These are phyloP conservation scores for Aspergillus homomorphus DNA, from an alignment of 495 filamentous ascomycete genomes.

Conservation along the genomic window DNA sequence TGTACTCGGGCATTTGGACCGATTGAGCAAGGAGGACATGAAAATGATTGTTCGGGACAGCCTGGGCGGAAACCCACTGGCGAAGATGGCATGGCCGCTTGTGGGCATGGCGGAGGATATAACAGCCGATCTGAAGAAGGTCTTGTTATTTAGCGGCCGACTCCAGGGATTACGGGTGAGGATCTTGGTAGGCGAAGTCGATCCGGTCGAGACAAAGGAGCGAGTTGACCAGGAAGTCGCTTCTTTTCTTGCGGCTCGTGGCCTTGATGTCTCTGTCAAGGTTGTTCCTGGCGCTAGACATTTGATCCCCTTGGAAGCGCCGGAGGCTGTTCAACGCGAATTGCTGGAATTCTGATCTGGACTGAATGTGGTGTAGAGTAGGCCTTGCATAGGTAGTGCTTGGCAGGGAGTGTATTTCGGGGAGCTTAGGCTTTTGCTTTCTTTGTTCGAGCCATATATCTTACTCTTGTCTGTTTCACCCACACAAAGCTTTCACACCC, in stretches of 20 bases:
- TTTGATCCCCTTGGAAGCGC: constrained; percentile 20
- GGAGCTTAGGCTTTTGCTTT: too few species aligned
- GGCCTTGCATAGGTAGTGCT: too few species aligned
- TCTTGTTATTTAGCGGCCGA: neutral
- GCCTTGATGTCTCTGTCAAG: constrained; percentile 10
- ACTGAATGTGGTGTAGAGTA: too few species aligned
- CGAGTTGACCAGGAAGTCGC: constrained; percentile 28
- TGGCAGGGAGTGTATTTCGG: too few species aligned
- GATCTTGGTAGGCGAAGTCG: constrained; percentile 30
- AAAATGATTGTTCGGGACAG: constrained; percentile 29
- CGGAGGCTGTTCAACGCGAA: constrained; percentile 5
- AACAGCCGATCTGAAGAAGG: constrained; percentile 11
- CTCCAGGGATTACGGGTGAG: constrained; percentile 12
- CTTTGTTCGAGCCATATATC: too few species aligned
- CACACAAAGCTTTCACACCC: too few species aligned
- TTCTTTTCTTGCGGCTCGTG: constrained; percentile 15
- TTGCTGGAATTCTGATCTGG: too few species aligned
- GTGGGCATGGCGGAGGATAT: constrained; percentile 45
- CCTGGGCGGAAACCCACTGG: constrained; percentile 26
- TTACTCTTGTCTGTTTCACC: too few species aligned
- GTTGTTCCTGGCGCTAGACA: constrained; percentile 14
- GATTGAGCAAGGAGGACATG: constrained; percentile 21
- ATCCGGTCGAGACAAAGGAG: constrained; percentile 36
- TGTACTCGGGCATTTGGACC: constrained; percentile 29
- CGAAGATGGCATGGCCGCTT: constrained; percentile 37